These are phyloP conservation scores for Yamadazyma philogaea DNA, from an alignment of 805 yeast species.

Conservation along the genomic window DNA sequence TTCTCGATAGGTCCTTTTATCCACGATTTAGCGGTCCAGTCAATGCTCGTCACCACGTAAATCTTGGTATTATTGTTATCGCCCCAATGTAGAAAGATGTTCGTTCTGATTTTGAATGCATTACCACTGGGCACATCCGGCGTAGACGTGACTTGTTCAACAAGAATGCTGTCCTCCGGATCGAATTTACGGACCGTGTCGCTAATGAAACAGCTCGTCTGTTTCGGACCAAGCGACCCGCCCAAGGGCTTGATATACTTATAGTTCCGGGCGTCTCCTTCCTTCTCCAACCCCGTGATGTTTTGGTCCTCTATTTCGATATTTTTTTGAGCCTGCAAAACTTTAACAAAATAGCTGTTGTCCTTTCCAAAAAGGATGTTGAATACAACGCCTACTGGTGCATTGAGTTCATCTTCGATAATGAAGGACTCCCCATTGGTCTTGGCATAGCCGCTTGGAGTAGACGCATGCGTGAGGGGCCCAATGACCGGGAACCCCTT, in stretches of 20 bases:
- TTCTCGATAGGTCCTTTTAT: conserved; percentile 72
- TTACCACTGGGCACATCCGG: conserved; percentile 85
- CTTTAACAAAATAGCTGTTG: conserved; percentile 37
- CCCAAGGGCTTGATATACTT: conserved; percentile 61
- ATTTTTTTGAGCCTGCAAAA: conserved; percentile 62
- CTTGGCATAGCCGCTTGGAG: conserved; percentile 43
- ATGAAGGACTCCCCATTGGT: conserved; percentile 53
- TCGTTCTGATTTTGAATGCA: conserved; percentile 60
- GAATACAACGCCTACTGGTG: conserved; percentile 64
- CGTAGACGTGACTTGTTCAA: conserved; percentile 58
- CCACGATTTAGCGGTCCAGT: conserved; percentile 80
- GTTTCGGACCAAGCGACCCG: conserved; percentile 73
- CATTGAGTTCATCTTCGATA: conserved; percentile 49
- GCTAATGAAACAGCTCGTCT: conserved; percentile 61
- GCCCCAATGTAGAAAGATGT: conserved; percentile 61
- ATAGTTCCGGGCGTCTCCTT: conserved; percentile 44
- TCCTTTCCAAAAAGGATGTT: conserved; percentile 63
- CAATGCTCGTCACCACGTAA: conserved; percentile 51
- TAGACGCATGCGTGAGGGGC: conserved; percentile 49
- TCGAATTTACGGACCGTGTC: conserved; percentile 58
- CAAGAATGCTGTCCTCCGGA: conserved; percentile 44
- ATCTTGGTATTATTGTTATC: conserved; percentile 51
- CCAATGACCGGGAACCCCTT: conserved; percentile 43
- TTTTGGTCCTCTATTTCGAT: conserved; percentile 50
- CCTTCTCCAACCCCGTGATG: conserved; percentile 27